Base-by-base conservation (phyloP, 2,329 filamentous ascomycete genomes). In the Xylariaceae sp. region DNA sequence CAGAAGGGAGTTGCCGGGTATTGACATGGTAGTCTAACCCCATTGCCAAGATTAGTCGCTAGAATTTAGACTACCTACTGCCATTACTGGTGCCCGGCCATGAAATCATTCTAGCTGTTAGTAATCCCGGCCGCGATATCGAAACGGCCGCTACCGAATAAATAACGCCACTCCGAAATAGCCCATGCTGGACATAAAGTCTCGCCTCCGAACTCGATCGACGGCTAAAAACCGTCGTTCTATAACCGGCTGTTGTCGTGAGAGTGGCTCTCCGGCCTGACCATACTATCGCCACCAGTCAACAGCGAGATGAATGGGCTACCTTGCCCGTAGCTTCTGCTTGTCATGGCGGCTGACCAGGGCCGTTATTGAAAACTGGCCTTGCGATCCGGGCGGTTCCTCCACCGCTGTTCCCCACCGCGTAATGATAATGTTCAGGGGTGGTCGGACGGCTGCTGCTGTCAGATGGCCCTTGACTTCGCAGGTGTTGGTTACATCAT, bases 371-470 rank as follows among this genome's bases (percentile, higher is more conserved):
- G 15, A 13, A 37, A 46, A 50, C 36, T 24, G 45, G 27, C 46
- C 37, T 50, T 41, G 46, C 29, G 46, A 48, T 47, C n/a, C 18
- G 41, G 35, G 40, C 44, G 44, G 49, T 44, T 32, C 26, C 46
- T 33, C 36, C 39, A 46, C 24, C 21, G 2, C 16, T 8, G 30
- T 47, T 33, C 42, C 24, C 46, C 41, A 49, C 53, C 16, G 30
- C 7, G 20, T 47, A 30, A 47, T 46, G 36, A 36, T 20, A 21
- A 20, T 24, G 7, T 55, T 13, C 20, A 30, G 20, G 35, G 47
- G 10, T 21, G n/a, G n/a, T n/a, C n/a, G n/a, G n/a, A n/a, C n/a
- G n/a, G n/a, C n/a, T n/a, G n/a, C n/a, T n/a, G n/a, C n/a, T n/a
- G n/a, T n/a, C n/a, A n/a, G n/a, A n/a, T n/a, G n/a, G n/a, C n/a